Evolutionary conservation across 2,329 filamentous ascomycete genomes (phyloP).

Genomic region (Claviceps quebecensis): DNA sequence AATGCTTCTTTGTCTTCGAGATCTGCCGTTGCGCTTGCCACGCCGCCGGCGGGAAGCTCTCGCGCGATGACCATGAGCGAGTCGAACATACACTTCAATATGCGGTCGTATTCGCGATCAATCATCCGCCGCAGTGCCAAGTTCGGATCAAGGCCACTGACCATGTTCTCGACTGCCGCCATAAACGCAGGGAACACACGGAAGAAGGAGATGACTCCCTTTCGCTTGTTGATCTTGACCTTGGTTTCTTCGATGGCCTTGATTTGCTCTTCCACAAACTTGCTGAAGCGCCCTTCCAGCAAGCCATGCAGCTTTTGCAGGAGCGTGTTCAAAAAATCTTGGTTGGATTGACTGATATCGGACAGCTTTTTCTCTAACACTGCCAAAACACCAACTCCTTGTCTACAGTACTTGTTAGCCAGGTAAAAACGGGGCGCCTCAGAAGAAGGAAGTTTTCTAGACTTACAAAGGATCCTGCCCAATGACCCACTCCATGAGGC

Average conservation of each 20-base stretch:
- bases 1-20: conserved; percentile 89
- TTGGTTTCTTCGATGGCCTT: conserved; percentile 95
- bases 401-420: conserved; percentile 32
- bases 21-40: conserved; percentile 31
- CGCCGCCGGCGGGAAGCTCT: conserved; percentile 43
- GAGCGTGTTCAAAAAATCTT: conserved; percentile 73
- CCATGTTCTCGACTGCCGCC: conserved; percentile 71
- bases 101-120: conserved; percentile 74
- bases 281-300: conserved; percentile 63
- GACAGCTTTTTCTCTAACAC: conserved; percentile 66
- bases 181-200: conserved; percentile 82
- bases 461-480: conserved; percentile 68
- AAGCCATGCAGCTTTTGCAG: conserved; percentile 67
- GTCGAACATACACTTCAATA: conserved; percentile 94
- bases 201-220: conserved; percentile 91
- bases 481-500: conserved; percentile 71
- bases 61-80: conserved; percentile 86
- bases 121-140: conserved; percentile 60
- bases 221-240: conserved; percentile 97
- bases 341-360: conserved; percentile 76
- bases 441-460: not conserved
- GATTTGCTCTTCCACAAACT: conserved; percentile 89
- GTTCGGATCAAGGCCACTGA: conserved; percentile 41
- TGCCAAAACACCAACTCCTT: conserved; percentile 78
- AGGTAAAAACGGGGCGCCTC: not conserved